A percentile compares a stretch with the other conserved stretches of the same genome.
Conservation (phyloP, 2,329 filamentous ascomycete species). For the Rhynchosporium secalis region DNA sequence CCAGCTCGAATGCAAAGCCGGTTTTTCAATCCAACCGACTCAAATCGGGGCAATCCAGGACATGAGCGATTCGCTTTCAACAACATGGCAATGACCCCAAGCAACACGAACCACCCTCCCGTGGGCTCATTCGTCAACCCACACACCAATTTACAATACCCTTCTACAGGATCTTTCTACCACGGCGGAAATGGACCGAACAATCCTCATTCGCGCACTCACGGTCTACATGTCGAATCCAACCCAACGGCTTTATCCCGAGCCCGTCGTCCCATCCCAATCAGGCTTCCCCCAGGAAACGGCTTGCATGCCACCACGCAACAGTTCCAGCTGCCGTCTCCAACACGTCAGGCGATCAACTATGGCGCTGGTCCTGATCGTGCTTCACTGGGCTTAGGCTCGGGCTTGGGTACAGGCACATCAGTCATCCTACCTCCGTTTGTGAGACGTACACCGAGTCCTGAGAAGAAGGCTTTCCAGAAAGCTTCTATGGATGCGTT, state of each 20-base stretch:
- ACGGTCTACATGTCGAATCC: not conserved
- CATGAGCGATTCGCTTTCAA: slow-evolving; percentile 6
- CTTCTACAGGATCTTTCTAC: not conserved
- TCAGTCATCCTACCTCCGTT: not conserved
- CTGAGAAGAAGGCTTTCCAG: slow-evolving; percentile 3
- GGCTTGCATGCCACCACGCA: not conserved
- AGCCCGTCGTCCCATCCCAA: slow-evolving; percentile 6
- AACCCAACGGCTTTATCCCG: not conserved
- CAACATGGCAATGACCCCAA: not conserved
- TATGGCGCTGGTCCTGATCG: not conserved
- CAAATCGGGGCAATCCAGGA: not conserved
- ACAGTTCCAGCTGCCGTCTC: slow-evolving; percentile 7
- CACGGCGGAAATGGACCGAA: not conserved
- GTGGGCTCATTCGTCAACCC: slow-evolving; percentile 3
- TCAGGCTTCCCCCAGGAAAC: not conserved
- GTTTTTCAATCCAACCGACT: slow-evolving; percentile 1
- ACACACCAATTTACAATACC: not conserved
- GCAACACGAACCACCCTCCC: not conserved
- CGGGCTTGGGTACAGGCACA: not conserved
- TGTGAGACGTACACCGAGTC: not conserved
- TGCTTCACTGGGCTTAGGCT: not conserved
- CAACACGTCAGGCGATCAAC: slow-evolving; percentile 6
- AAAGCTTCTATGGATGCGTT: not conserved
- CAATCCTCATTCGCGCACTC: not conserved
- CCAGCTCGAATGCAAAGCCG: not conserved